phyloP scores from a whole-genome alignment of 306 rosid species.

The Albizia julibrissin region DNA sequence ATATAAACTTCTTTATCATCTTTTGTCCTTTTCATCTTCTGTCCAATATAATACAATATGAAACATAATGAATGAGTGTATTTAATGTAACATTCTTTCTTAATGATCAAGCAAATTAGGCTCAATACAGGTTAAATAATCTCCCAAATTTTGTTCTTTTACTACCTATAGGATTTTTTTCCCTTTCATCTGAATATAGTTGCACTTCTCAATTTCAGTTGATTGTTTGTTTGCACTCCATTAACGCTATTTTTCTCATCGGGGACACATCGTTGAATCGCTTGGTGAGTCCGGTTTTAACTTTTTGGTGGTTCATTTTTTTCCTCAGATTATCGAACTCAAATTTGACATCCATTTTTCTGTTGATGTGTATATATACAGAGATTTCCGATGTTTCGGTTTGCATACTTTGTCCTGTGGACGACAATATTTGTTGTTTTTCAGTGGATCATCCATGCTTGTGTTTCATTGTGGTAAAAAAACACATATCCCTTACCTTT shows the following conservation, averaged over 20 bases:
- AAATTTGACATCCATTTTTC: conserved; percentile 25
- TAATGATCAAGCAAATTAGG: not conserved
- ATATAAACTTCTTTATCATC: not conserved
- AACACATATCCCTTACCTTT: not conserved
- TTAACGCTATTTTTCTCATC: conserved; percentile 76
- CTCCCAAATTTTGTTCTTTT: not conserved
- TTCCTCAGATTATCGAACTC: not conserved
- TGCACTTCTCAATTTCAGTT: conserved; percentile 51
- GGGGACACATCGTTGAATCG: conserved; percentile 79
- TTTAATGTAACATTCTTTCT: not conserved
- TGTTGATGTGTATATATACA: conserved; percentile 44
- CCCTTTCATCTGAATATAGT: conserved; percentile 33
- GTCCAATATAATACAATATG: not conserved
- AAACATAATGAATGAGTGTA: not conserved
- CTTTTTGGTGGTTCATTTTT: not conserved
- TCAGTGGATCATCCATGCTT: conserved; percentile 88
- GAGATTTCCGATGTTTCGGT: conserved; percentile 84
- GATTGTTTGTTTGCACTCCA: conserved; percentile 72
- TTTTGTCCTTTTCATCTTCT: not conserved
- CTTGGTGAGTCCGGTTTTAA: conserved; percentile 57
- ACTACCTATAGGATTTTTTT: not conserved
- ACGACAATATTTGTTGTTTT: conserved; percentile 63
- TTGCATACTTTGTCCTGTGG: conserved; percentile 80
- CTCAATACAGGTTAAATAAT: not conserved
- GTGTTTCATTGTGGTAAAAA: conserved; percentile 67